Evolutionary conservation across 2,329 filamentous ascomycete genomes (phyloP).

Genomic region (Monilinia aucupariae): DNA sequence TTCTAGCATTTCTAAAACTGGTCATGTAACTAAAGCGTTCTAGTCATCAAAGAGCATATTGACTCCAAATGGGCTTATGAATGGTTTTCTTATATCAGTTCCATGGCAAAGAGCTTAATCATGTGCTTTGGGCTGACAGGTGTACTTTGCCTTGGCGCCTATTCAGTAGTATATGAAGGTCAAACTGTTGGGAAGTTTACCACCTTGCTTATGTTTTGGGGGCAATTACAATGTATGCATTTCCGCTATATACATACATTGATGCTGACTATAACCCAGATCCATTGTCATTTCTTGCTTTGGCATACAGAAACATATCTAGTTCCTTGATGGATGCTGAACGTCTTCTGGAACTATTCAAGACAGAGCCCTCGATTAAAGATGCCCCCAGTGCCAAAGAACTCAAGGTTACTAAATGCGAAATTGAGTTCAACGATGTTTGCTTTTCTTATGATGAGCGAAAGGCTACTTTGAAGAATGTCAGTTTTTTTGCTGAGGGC

Average conservation of each 20-base stretch:
- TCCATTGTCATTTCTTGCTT: constrained; percentile 37
- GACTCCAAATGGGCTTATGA: constrained; percentile 35
- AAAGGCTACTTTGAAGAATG: constrained; percentile 34
- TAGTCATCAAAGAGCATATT: constrained; percentile 38
- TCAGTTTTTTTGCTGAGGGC: constrained; percentile 35
- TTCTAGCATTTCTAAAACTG: background rate
- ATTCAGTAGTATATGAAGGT: constrained; percentile 36
- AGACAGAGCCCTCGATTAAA: constrained; percentile 50
- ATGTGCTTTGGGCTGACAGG: constrained; percentile 45
- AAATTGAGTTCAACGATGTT: constrained; percentile 35
- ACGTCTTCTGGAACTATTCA: constrained; percentile 51
- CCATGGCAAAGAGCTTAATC: constrained; percentile 52
- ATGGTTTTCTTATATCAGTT: constrained; percentile 35
- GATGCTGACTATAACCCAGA: constrained; percentile 27
- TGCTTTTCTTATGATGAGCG: constrained; percentile 37
- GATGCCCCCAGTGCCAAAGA: constrained; percentile 43
- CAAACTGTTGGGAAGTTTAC: constrained; percentile 57
- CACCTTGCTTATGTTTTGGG: constrained; percentile 61
- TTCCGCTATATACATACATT: background rate
- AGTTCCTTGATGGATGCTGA: constrained; percentile 61
- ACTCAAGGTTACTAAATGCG: constrained; percentile 40
- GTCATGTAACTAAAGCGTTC: background rate
- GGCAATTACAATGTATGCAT: constrained; percentile 39
- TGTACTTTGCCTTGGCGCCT: constrained; percentile 33
- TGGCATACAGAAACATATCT: constrained; percentile 44